Conservation (phyloP, 805 yeast genomes). For the Ogataea paraovalis region DNA sequence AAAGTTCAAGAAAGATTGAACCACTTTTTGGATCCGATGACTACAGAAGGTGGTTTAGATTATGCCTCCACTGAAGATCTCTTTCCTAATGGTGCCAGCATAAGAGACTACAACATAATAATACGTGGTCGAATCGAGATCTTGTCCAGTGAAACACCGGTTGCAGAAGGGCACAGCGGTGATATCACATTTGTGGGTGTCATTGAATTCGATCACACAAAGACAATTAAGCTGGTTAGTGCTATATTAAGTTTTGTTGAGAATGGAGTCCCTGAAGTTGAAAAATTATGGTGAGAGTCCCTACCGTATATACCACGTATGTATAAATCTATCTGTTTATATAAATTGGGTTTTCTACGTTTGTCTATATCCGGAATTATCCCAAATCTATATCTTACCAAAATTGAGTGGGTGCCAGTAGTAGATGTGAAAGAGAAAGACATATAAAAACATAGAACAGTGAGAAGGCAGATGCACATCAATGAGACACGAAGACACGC, state of each 20-base stretch:
- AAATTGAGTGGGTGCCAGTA: no score
- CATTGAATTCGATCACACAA: conserved; percentile 35
- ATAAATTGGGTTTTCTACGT: neutral
- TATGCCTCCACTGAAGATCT: conserved; percentile 23
- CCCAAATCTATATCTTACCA: no score
- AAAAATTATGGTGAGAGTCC: conserved; percentile 26
- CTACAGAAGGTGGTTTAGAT: conserved; percentile 16
- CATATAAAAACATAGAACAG: no score
- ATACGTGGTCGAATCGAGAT: conserved; percentile 30
- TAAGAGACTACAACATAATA: conserved; percentile 29
- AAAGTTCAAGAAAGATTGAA: conserved; percentile 25
- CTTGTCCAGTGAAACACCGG: conserved; percentile 13
- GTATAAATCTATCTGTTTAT: neutral
- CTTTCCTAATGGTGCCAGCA: conserved; percentile 17
- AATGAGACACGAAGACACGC: no score
- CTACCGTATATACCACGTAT: neutral
- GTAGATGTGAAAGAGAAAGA: neutral
- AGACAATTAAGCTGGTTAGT: conserved; percentile 27
- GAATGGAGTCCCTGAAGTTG: conserved; percentile 25
- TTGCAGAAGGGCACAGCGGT: conserved; percentile 26
- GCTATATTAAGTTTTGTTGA: conserved; percentile 26
- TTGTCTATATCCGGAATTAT: neutral
- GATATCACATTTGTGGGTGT: conserved; percentile 31
- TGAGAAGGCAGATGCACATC: no score
- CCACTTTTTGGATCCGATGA: conserved; percentile 31